phyloP scores from a whole-genome alignment of 257 asterid genomes.

The Gentiana dahurica region DNA sequence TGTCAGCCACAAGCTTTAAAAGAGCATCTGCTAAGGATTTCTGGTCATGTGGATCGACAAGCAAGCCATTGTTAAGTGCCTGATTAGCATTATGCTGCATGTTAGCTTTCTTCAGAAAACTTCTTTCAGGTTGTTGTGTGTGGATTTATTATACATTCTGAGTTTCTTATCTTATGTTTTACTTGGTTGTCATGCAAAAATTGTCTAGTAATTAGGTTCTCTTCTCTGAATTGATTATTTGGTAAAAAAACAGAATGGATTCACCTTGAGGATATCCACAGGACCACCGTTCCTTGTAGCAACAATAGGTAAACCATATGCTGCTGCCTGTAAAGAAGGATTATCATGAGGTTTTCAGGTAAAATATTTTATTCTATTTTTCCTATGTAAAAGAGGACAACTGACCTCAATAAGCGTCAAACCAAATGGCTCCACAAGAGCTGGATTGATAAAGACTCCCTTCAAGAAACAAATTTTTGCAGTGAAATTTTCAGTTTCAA shows the following conservation, averaged over 20 bases:
- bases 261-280: slow-evolving; percentile 57
- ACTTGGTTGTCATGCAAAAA: neutral
- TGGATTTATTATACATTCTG: neutral
- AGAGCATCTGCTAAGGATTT: slow-evolving; percentile 51
- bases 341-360: neutral
- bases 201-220: neutral
- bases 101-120: neutral
- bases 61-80: slow-evolving; percentile 59
- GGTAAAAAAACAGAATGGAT: neutral
- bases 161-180: neutral
- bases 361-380: neutral
- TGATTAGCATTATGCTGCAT: slow-evolving; percentile 9
- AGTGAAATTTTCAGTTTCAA: slow-evolving; percentile 10
- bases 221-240: neutral
- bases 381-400: slow-evolving; percentile 4
- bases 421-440: slow-evolving; percentile 67
- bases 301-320: slow-evolving; percentile 59
- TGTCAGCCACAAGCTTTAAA: slow-evolving; percentile 57
- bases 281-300: slow-evolving; percentile 71
- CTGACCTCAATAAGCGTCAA: slow-evolving; percentile 65
- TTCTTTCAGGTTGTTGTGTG: neutral
- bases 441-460: slow-evolving; percentile 77
- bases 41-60: slow-evolving; percentile 56
- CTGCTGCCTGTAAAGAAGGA: slow-evolving; percentile 47
- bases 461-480: slow-evolving; percentile 17